A percentile compares a stretch with the other conserved stretches of the same genome.
Evolutionary conservation across 2,329 filamentous ascomycete genomes (phyloP).

Genomic region (Aspergillus bombycis): DNA sequence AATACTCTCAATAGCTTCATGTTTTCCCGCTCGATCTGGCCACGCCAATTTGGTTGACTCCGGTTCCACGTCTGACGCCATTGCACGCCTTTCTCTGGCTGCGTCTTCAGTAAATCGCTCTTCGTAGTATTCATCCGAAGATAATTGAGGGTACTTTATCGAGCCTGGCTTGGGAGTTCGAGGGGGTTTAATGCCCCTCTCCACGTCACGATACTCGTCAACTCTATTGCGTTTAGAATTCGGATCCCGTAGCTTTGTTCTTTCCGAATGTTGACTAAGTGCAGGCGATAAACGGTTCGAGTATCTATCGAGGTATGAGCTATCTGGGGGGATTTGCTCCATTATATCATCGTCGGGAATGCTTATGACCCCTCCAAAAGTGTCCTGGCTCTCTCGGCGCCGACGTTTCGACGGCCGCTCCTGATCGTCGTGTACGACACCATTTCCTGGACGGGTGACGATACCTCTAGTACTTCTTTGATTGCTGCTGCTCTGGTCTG

Average conservation of each 20-base stretch:
- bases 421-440: constrained; percentile 21
- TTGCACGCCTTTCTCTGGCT: constrained; percentile 26
- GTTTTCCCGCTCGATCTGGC: constrained; percentile 5
- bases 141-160: constrained; percentile 7
- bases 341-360: constrained; percentile 25
- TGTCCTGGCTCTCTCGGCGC: constrained; percentile 25
- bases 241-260: constrained; percentile 2
- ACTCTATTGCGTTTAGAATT: background rate
- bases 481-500: constrained; percentile 6
- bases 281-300: constrained; percentile 24
- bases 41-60: background rate
- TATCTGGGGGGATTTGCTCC: constrained; percentile 9
- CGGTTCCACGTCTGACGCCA: constrained; percentile 1
- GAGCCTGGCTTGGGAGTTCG: constrained; percentile 10
- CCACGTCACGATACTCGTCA: constrained; percentile 27
- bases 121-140: constrained; percentile 21
- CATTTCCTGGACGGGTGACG: constrained; percentile 14
- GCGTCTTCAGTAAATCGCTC: constrained; percentile 30
- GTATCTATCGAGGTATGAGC: constrained; percentile 11
- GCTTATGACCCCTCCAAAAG: constrained; percentile 10
- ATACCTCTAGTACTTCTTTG: constrained; percentile 8
- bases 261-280: constrained; percentile 23
- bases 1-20: constrained; percentile 19
- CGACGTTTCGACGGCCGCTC: constrained; percentile 33
- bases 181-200: constrained; percentile 18